phyloP scores from a whole-genome alignment of 129 eudicot species.

The Chrysanthemum makinoi region DNA sequence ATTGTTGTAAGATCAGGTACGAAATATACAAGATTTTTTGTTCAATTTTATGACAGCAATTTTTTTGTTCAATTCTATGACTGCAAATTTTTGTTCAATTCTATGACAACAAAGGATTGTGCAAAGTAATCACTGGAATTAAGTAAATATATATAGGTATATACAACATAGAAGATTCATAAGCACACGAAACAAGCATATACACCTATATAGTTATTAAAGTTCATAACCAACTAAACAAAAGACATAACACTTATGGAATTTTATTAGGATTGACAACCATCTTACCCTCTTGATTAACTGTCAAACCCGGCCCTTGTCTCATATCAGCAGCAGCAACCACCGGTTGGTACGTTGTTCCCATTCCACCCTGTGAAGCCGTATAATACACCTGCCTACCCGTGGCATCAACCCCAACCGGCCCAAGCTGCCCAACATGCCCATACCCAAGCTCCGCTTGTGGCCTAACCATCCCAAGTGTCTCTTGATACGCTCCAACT shows the following conservation, averaged over 20 bases:
- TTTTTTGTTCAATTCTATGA: too few relatives aligned
- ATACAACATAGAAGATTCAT: conserved; percentile 5
- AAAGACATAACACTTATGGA: neutral
- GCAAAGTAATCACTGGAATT: conserved; percentile 5
- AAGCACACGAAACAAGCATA: conserved; percentile 20
- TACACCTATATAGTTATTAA: conserved; percentile 17
- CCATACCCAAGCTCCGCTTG: conserved; percentile 28
- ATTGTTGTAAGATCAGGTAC: neutral
- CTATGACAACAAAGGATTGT: neutral
- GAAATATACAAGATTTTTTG: too few relatives aligned
- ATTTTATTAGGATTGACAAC: conserved; percentile 25
- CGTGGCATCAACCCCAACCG: conserved; percentile 37
- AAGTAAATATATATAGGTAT: neutral
- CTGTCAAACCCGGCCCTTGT: conserved; percentile 28
- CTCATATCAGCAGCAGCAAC: conserved; percentile 22
- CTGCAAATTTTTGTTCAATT: too few relatives aligned
- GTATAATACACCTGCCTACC: conserved; percentile 47
- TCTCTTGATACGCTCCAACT: conserved; percentile 35
- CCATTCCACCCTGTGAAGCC: conserved; percentile 27
- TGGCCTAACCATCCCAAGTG: conserved; percentile 40
- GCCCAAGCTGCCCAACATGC: neutral
- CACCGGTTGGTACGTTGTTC: conserved; percentile 36
- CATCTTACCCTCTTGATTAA: conserved; percentile 29
- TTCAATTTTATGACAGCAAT: too few relatives aligned
- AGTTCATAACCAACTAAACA: neutral